Percentiles rank a stretch among this genome's conserved stretches.
Evolutionary conservation across 129 eudicot species (phyloP).

Genomic region (Lactuca saligna): DNA sequence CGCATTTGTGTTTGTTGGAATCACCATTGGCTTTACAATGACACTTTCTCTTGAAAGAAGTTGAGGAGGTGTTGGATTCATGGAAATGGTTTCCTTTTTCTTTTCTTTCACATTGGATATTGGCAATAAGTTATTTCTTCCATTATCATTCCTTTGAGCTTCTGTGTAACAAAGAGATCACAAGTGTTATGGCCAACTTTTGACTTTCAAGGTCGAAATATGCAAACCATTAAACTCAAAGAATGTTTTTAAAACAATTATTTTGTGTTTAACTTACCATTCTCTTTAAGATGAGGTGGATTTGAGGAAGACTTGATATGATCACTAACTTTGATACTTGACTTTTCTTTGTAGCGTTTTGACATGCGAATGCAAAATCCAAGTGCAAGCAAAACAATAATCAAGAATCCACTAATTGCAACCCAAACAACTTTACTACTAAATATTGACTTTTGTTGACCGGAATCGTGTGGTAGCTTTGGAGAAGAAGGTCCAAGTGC

Average conservation of each 20-base stretch:
- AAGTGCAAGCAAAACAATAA: conserved; percentile 39
- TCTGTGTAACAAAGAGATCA: conserved; percentile 1
- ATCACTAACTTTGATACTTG: conserved; percentile 25
- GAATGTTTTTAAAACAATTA: too few relatives aligned
- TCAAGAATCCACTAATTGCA: conserved; percentile 43
- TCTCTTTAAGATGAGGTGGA: conserved; percentile 32
- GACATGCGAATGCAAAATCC: conserved; percentile 49
- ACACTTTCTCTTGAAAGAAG: conserved; percentile 44
- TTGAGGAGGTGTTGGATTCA: conserved; percentile 39
- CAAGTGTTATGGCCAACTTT: neutral
- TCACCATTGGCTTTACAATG: conserved; percentile 39
- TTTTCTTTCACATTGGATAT: conserved; percentile 11
- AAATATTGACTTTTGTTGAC: conserved; percentile 17
- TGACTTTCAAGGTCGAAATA: neutral
- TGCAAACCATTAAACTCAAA: neutral
- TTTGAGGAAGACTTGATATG: conserved; percentile 31
- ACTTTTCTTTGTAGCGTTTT: conserved; percentile 47
- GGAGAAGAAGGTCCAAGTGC: conserved; percentile 38
- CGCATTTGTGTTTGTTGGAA: conserved; percentile 22
- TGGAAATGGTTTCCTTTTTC: conserved; percentile 21
- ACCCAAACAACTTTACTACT: conserved; percentile 36
- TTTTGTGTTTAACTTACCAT: conserved; percentile 23
- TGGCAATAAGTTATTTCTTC: conserved; percentile 24
- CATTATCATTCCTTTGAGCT: neutral
- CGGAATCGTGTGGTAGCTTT: conserved; percentile 22